These are phyloP conservation scores for Physcomitrium patens DNA, from an alignment of 225 moss, liverwort and hornwort genomes.

Conservation along the genomic window DNA sequence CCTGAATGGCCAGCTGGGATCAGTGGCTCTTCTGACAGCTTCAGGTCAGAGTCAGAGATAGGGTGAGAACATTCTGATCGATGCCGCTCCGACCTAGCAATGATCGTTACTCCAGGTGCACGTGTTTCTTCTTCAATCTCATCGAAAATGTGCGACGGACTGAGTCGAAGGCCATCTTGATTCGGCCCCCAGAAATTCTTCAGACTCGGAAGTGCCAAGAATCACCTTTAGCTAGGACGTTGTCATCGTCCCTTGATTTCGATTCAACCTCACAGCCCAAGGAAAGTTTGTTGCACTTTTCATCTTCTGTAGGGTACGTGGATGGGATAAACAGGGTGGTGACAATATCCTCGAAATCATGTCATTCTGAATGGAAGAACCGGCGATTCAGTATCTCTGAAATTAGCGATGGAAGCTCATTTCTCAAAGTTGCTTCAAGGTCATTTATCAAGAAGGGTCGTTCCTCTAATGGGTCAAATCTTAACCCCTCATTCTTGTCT, in stretches of 20 bases:
- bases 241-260: conserved; percentile 32
- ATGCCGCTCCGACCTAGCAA: conserved; percentile 49
- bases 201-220: conserved; percentile 31
- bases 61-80: conserved; percentile 38
- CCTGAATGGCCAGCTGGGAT: conserved; percentile 35
- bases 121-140: conserved; percentile 29
- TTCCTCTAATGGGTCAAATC: conserved; percentile 17
- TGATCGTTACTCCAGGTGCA: conserved; percentile 32
- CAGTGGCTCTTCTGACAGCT: conserved; percentile 32
- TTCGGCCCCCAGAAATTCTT: conserved; percentile 28
- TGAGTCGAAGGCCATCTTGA: conserved; percentile 32
- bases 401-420: conserved; percentile 26
- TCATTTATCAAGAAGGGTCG: conserved; percentile 19
- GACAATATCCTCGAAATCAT: conserved; percentile 13
- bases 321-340: conserved; percentile 19
- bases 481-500: conserved; percentile 26
- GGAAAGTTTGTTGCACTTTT: conserved; percentile 26
- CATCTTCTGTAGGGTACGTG: conserved; percentile 23
- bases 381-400: conserved; percentile 8
- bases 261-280: conserved; percentile 26
- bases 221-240: conserved; percentile 27
- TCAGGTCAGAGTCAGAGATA: conserved; percentile 28
- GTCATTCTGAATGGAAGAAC: neutral
- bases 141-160: conserved; percentile 37
- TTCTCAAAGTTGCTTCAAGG: neutral